Percentiles rank a stretch among this genome's conserved stretches.
Conservation (phyloP, 306 rosid species). For the Acacia melanoxylon region DNA sequence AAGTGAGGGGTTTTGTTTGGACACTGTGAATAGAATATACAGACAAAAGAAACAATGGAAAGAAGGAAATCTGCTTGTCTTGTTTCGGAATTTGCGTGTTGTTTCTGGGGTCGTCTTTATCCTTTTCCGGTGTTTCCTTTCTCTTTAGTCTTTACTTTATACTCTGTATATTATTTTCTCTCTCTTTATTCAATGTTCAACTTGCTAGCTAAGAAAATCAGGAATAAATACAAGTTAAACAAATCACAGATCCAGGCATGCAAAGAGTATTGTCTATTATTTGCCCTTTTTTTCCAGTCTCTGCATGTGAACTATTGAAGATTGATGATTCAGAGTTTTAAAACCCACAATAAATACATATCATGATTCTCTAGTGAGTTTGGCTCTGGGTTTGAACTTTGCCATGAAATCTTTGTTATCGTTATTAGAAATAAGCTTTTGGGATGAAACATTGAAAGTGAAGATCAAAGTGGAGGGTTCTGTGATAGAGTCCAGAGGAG, state of each 20-base stretch:
- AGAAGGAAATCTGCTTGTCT: not conserved
- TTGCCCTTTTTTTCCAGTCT: not conserved
- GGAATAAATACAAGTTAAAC: not conserved
- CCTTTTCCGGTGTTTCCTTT: too few species aligned
- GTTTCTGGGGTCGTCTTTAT: not conserved
- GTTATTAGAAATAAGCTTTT: too few species aligned
- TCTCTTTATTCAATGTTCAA: not conserved
- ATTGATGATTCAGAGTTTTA: not conserved
- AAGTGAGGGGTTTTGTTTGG: not conserved
- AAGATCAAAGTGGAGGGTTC: not conserved
- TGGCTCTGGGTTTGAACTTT: not conserved
- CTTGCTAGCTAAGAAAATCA: not conserved
- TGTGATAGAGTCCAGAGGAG: not conserved
- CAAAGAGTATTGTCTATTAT: not conserved
- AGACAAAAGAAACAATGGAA: not conserved
- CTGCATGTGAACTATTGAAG: not conserved
- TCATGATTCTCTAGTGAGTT: not conserved
- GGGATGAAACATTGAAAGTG: not conserved
- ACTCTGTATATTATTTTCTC: not conserved
- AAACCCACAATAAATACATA: not conserved
- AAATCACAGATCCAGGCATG: not conserved
- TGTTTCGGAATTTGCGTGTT: not conserved
- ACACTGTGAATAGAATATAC: constrained; percentile 22
- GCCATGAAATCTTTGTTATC: too few species aligned
- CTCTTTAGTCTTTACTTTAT: not conserved